phyloP scores from a whole-genome alignment of 192 early-diverging fungal genomes.

The Coemansia sp. region DNA sequence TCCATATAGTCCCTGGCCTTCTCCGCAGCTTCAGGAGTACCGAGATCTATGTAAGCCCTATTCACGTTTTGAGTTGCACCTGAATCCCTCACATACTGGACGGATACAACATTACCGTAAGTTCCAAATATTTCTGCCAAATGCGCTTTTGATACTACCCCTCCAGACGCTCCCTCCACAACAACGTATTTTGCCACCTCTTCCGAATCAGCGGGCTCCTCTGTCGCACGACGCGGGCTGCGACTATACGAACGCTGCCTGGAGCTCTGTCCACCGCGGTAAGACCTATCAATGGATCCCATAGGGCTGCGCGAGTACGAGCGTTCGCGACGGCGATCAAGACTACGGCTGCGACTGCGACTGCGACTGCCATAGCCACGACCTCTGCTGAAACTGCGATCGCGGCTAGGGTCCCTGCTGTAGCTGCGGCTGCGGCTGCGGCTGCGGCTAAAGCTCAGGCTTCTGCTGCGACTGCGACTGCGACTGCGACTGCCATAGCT shows the following conservation, averaged over 20 bases:
- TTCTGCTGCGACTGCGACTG: constrained; percentile 17
- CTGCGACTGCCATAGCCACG: background rate
- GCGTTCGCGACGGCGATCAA: constrained; percentile 5
- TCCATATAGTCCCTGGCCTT: constrained; percentile 37
- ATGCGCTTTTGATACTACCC: constrained; percentile 2
- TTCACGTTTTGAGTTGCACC: background rate
- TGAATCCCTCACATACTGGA: background rate
- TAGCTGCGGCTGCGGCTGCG: constrained; percentile 23
- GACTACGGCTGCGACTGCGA: constrained; percentile 13
- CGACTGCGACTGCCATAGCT: background rate
- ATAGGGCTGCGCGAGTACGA: constrained; percentile 24
- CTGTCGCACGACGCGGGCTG: background rate
- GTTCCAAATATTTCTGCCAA: constrained; percentile 28
- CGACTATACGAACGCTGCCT: constrained; percentile 4
- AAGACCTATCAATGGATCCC: background rate
- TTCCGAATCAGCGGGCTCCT: background rate
- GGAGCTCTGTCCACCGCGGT: background rate
- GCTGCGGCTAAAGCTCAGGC: constrained; percentile 15
- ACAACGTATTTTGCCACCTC: background rate
- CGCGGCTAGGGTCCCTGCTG: constrained; percentile 10
- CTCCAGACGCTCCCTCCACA: background rate
- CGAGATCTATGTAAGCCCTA: background rate
- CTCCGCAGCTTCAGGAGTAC: background rate
- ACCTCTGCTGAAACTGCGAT: constrained; percentile 5
- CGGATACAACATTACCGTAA: constrained; percentile 16